Conservation (phyloP, 768 basidiomycete species). For the Zangia roseola region DNA sequence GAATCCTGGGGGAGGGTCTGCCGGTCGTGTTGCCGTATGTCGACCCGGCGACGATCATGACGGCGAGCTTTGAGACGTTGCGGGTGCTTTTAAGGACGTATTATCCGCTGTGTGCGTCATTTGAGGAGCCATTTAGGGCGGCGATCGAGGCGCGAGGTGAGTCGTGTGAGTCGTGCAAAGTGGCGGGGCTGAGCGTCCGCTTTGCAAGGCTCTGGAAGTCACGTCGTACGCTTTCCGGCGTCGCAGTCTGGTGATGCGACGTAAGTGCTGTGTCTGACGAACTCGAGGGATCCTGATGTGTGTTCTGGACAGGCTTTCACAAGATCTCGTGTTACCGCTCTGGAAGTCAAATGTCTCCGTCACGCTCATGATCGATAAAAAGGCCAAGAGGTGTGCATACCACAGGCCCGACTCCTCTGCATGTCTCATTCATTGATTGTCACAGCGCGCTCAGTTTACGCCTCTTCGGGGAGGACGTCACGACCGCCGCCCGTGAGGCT, state of each 20-base stretch:
- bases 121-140: conserved; percentile 58
- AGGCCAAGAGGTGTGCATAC: conserved; percentile 78
- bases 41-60: conserved; percentile 58
- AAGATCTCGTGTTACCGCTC: conserved; percentile 86
- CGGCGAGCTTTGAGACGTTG: conserved; percentile 54
- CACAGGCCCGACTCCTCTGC: no score
- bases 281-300: neutral
- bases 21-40: conserved; percentile 82
- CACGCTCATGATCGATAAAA: conserved; percentile 94
- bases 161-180: conserved; percentile 40
- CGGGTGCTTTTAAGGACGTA: conserved; percentile 70
- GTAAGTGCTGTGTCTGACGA: conserved; percentile 40
- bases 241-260: conserved; percentile 49
- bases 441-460: conserved; percentile 82
- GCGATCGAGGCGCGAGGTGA: conserved; percentile 54
- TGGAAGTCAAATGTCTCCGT: conserved; percentile 92
- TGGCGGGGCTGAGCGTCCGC: neutral
- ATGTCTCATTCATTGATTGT: neutral
- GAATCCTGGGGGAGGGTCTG: conserved; percentile 83
- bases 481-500: conserved; percentile 44
- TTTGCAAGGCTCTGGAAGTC: conserved; percentile 59
- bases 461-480: conserved; percentile 80
- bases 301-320: conserved; percentile 50
- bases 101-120: conserved; percentile 72
- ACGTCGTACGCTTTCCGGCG: conserved; percentile 66